Percentiles rank a stretch among this genome's conserved stretches.
phyloP scores from a whole-genome alignment of 306 rosid genomes.

The Crotalaria pallida region DNA sequence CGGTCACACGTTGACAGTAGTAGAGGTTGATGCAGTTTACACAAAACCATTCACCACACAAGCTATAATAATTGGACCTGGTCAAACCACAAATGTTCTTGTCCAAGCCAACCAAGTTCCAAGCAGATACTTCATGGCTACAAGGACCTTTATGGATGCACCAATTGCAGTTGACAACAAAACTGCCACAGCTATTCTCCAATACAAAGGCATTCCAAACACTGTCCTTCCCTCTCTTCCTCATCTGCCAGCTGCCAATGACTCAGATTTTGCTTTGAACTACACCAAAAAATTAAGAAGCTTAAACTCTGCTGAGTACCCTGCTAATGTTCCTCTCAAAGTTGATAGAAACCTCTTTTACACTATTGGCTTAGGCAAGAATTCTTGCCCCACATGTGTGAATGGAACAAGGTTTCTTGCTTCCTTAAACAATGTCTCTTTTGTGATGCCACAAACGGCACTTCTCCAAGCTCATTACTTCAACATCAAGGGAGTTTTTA shows the following conservation, averaged over 20 bases:
- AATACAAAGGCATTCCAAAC: slow-evolving; percentile 65
- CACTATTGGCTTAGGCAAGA: slow-evolving; percentile 66
- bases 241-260: slow-evolving; percentile 51
- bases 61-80: slow-evolving; percentile 71
- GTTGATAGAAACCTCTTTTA: slow-evolving; percentile 65
- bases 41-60: slow-evolving; percentile 71
- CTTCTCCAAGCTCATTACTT: slow-evolving; percentile 88
- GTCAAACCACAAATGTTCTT: slow-evolving; percentile 86
- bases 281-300: slow-evolving; percentile 55
- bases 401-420: slow-evolving; percentile 76
- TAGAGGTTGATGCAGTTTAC: slow-evolving; percentile 89
- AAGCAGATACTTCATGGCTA: slow-evolving; percentile 62
- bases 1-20: slow-evolving; percentile 73
- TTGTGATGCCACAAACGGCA: slow-evolving; percentile 65
- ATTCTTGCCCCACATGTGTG: slow-evolving; percentile 57
- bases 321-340: slow-evolving; percentile 74
- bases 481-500: slow-evolving; percentile 55
- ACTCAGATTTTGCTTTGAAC: slow-evolving; percentile 47
- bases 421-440: slow-evolving; percentile 74
- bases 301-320: slow-evolving; percentile 51
- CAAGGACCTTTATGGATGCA: slow-evolving; percentile 68
- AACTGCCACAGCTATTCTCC: slow-evolving; percentile 74
- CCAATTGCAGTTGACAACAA: slow-evolving; percentile 65
- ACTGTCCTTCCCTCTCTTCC: slow-evolving; percentile 68
- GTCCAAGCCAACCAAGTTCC: slow-evolving; percentile 56